Evolutionary conservation across 257 asterid genomes (phyloP).

Genomic region (Marsdenia floribunda): DNA sequence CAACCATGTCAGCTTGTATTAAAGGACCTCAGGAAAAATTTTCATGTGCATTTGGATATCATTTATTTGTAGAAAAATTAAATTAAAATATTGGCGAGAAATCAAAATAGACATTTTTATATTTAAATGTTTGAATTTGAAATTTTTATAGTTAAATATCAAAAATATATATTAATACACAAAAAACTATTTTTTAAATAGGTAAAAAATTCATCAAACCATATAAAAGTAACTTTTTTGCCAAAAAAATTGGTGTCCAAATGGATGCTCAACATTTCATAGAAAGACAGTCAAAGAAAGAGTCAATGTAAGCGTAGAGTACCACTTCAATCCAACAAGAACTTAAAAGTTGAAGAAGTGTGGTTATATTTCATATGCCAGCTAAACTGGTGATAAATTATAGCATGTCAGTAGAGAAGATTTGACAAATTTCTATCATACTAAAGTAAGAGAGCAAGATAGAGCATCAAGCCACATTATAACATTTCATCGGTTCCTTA

Average conservation of each 20-base stretch:
- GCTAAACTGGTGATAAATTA: neutral
- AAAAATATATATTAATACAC: too few relatives aligned
- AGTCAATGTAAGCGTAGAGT: neutral
- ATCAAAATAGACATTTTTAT: too few relatives aligned
- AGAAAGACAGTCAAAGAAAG: neutral
- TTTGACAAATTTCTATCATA: neutral
- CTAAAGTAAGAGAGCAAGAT: neutral
- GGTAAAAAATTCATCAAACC: too few relatives aligned
- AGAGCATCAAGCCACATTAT: neutral
- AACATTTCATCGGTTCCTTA: neutral
- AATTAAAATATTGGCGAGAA: too few relatives aligned
- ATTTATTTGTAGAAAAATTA: too few relatives aligned
- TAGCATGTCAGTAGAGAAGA: neutral
- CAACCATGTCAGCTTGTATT: neutral
- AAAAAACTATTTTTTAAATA: too few relatives aligned
- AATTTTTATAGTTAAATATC: too few relatives aligned
- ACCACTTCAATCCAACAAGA: neutral
- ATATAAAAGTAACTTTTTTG: too few relatives aligned
- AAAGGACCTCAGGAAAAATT: neutral
- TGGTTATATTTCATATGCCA: neutral
- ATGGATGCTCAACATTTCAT: neutral
- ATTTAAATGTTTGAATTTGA: too few relatives aligned
- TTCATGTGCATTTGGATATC: neutral
- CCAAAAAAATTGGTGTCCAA: too few relatives aligned
- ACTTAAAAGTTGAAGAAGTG: neutral